Conservation (phyloP, 306 rosid genomes). For the Canavalia ensiformis region DNA sequence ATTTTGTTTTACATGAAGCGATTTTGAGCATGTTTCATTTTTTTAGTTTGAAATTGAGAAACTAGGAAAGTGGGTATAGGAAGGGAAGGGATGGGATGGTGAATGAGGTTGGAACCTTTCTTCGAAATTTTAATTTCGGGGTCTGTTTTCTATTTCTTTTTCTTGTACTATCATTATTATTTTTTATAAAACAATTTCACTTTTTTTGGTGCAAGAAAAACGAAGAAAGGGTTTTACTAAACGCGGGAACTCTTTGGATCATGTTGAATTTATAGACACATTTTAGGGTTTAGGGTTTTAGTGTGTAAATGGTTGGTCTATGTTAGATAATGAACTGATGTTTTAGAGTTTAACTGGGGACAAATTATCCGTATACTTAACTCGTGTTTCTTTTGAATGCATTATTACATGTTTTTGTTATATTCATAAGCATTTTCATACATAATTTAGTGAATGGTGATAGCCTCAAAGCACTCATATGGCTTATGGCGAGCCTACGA, state of each 20-base stretch:
- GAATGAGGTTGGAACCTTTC: not conserved
- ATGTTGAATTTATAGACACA: not conserved
- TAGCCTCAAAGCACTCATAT: not conserved
- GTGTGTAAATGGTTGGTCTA: not conserved
- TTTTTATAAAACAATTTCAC: not conserved
- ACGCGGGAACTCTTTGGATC: not conserved
- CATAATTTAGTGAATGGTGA: not conserved
- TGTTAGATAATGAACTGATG: not conserved
- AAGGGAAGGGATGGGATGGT: not conserved
- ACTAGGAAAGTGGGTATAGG: not conserved
- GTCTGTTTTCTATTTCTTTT: too few species aligned
- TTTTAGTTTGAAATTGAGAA: constrained; percentile 5
- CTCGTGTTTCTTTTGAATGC: not conserved
- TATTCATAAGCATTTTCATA: not conserved
- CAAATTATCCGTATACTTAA: not conserved
- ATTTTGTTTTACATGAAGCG: not conserved
- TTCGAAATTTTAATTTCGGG: not conserved
- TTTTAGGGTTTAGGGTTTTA: too few species aligned
- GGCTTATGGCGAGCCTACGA: not conserved
- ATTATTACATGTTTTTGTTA: constrained; percentile 10
- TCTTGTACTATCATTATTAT: not conserved
- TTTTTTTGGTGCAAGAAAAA: not conserved
- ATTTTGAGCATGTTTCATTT: not conserved
- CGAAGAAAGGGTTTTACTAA: not conserved
- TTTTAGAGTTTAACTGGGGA: not conserved